These are phyloP conservation scores for Sungouiozyma ichnusensis DNA, from an alignment of 805 yeast species.

Conservation along the genomic window DNA sequence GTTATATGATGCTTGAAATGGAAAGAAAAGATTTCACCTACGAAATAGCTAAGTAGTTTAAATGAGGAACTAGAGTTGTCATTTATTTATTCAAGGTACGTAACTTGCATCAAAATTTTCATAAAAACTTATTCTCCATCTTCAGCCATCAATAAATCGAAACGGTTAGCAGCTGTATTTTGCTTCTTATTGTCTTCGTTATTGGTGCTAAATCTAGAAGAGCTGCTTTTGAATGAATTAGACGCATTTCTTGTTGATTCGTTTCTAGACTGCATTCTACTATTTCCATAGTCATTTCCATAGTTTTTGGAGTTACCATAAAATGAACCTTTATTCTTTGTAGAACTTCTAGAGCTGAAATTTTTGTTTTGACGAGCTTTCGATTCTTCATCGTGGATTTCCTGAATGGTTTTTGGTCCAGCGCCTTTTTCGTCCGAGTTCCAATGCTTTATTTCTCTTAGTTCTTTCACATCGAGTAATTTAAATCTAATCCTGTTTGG, in stretches of 20 bases:
- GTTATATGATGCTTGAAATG: too few relatives aligned
- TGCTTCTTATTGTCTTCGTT: background rate
- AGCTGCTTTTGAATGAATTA: background rate
- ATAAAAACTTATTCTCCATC: slow-evolving; percentile 11
- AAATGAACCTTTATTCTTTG: background rate
- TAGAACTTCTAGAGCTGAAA: slow-evolving; percentile 28
- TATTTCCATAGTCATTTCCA: background rate
- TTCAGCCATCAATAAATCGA: slow-evolving; percentile 27
- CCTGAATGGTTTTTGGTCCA: slow-evolving; percentile 89
- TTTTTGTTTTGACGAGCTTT: slow-evolving; percentile 43
- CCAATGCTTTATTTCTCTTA: slow-evolving; percentile 59
- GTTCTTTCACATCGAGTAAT: slow-evolving; percentile 79
- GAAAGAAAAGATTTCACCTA: too few relatives aligned
- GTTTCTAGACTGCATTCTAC: background rate
- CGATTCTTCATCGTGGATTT: slow-evolving; percentile 81
- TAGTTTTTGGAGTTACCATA: background rate
- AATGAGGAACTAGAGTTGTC: too few relatives aligned
- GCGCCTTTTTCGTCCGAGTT: slow-evolving; percentile 46
- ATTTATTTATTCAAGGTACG: too few relatives aligned
- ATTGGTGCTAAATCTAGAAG: background rate
- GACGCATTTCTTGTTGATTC: slow-evolving; percentile 1
- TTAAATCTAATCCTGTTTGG: slow-evolving; percentile 77
- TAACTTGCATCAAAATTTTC: too few relatives aligned
- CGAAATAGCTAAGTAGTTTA: too few relatives aligned
- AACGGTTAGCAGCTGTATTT: slow-evolving; percentile 22